Percentiles rank a stretch among this genome's conserved stretches.
phyloP scores from a whole-genome alignment of 176 grass and related monocot species.

The Otatea glauca region DNA sequence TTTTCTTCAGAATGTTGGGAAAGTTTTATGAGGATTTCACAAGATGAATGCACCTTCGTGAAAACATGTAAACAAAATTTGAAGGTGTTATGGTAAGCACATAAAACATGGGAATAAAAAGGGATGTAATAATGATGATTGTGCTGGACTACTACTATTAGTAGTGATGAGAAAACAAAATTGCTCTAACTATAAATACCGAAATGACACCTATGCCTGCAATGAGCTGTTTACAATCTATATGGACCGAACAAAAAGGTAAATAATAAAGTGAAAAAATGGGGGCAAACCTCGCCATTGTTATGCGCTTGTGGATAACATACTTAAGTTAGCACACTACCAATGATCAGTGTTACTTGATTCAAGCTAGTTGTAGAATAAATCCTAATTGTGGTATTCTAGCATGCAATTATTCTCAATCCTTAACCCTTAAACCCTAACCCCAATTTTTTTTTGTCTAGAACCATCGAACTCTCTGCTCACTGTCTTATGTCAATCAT shows the following conservation, averaged over 20 bases:
- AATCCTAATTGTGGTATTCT: background rate
- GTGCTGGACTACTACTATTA: background rate
- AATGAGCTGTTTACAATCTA: background rate
- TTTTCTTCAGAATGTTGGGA: background rate
- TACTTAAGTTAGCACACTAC: background rate
- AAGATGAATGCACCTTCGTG: background rate
- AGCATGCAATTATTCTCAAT: background rate
- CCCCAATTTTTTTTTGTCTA: background rate
- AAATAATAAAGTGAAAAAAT: background rate
- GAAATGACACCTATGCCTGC: background rate
- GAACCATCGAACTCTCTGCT: background rate
- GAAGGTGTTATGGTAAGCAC: background rate
- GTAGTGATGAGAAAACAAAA: background rate
- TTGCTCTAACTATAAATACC: background rate
- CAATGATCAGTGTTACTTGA: background rate
- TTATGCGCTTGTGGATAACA: background rate
- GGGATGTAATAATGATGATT: background rate
- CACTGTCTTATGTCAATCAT: background rate
- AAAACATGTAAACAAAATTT: background rate
- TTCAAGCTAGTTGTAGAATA: background rate
- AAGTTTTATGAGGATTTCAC: background rate
- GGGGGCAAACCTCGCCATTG: background rate
- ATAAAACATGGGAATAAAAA: background rate
- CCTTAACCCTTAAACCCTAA: background rate
- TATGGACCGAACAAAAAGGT: background rate